Evolutionary conservation across 495 filamentous ascomycete species (phyloP).

Genomic region (Glutinoglossum americanum): DNA sequence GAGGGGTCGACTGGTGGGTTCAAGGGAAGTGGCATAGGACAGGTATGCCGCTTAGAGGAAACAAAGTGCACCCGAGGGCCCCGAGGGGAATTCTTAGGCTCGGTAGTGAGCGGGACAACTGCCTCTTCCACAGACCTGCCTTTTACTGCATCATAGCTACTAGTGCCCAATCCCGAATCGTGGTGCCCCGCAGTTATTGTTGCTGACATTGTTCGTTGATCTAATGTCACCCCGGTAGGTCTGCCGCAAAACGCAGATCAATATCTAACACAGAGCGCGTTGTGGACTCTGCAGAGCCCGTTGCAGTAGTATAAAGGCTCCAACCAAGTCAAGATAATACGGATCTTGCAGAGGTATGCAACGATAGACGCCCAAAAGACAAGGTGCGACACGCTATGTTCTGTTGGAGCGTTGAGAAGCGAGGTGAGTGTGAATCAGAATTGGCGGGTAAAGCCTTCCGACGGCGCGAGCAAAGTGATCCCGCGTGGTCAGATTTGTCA

Average conservation of each 20-base stretch:
- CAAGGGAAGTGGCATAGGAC: neutral
- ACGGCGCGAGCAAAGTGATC: neutral
- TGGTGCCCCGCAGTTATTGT: neutral
- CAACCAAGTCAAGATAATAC: neutral
- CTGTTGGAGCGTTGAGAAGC: neutral
- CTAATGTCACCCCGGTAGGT: neutral
- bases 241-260: too few relatives aligned
- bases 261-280: too few relatives aligned
- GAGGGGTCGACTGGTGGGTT: neutral
- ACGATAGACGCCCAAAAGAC: neutral
- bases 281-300: neutral
- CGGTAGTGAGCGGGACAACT: neutral
- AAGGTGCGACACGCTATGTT: neutral
- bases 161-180: neutral
- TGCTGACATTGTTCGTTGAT: neutral
- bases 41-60: neutral
- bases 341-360: neutral
- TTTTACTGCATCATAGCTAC: neutral
- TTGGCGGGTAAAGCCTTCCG: neutral
- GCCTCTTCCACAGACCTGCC: neutral
- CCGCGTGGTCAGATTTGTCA: neutral
- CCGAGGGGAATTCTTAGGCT: neutral
- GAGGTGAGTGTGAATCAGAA: neutral
- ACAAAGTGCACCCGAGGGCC: neutral
- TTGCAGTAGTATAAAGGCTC: neutral